phyloP scores from a whole-genome alignment of 2,329 filamentous ascomycete genomes.

The Colletotrichum echinochloae region DNA sequence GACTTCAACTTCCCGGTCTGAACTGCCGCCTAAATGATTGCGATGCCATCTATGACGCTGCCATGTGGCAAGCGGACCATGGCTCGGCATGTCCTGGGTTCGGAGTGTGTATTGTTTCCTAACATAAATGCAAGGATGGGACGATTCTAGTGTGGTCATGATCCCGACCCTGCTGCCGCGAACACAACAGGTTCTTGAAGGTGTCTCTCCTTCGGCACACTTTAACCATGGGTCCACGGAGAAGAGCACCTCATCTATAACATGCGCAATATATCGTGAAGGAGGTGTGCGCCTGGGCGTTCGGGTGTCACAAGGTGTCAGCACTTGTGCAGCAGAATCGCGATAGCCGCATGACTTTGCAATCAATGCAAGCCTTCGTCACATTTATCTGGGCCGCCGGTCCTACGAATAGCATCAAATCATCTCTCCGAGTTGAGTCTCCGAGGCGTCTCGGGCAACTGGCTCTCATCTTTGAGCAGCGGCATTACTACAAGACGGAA shows the following conservation, averaged over 20 bases:
- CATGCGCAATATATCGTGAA: conserved; percentile 30
- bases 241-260: conserved; percentile 7
- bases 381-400: conserved; percentile 24
- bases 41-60: conserved; percentile 18
- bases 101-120: background rate
- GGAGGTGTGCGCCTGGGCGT: conserved; percentile 32
- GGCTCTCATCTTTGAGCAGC: conserved; percentile 7
- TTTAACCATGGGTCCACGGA: background rate
- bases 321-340: conserved; percentile 36
- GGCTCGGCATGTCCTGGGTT: background rate
- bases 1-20: conserved; percentile 13
- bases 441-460: background rate
- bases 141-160: background rate
- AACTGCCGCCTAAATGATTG: conserved; percentile 2
- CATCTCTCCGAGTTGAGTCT: background rate
- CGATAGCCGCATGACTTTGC: conserved; percentile 37
- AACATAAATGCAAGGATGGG: background rate
- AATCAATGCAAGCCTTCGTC: conserved; percentile 30
- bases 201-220: conserved; percentile 3
- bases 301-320: conserved; percentile 36
- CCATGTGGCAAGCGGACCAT: background rate
- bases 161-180: background rate
- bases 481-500: conserved; percentile 22
- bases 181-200: background rate
- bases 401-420: conserved; percentile 1